Conservation (phyloP, 2,329 filamentous ascomycete genomes). For the Botrytis galanthina region DNA sequence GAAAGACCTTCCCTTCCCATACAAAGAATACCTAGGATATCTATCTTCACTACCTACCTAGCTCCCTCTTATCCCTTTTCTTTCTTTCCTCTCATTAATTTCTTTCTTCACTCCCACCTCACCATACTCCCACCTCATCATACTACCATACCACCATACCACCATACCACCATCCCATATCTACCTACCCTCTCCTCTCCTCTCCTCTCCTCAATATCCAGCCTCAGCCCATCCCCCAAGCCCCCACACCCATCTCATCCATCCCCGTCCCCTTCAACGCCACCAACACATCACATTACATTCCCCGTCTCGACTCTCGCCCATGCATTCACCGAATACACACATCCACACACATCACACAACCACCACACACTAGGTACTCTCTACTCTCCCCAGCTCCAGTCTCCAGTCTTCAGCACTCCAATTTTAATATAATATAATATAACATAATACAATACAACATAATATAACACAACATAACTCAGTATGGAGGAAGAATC, state of each 20-base stretch:
- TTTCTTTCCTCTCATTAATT: background rate
- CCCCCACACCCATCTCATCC: background rate
- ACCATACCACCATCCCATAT: too few species aligned
- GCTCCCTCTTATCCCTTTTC: too few species aligned
- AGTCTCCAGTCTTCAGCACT: too few species aligned
- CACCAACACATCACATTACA: background rate
- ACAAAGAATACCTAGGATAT: background rate
- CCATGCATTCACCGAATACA: background rate
- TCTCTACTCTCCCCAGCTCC: too few species aligned
- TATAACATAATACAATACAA: too few species aligned
- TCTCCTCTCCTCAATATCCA: background rate
- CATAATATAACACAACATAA: too few species aligned
- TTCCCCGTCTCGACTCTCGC: background rate
- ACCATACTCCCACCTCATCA: background rate
- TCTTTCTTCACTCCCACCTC: background rate
- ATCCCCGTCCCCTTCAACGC: background rate
- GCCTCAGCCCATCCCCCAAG: background rate
- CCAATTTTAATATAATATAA: too few species aligned
- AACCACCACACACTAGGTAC: too few species aligned
- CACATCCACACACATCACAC: too few species aligned
- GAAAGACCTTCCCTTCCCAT: too few species aligned
- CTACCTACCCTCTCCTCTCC: background rate
- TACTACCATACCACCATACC: too few species aligned
- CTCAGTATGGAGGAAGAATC: too few species aligned
- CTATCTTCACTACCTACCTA: background rate